These are phyloP conservation scores for Gaillardinia entomophila DNA, from an alignment of 805 yeast species.

Conservation along the genomic window DNA sequence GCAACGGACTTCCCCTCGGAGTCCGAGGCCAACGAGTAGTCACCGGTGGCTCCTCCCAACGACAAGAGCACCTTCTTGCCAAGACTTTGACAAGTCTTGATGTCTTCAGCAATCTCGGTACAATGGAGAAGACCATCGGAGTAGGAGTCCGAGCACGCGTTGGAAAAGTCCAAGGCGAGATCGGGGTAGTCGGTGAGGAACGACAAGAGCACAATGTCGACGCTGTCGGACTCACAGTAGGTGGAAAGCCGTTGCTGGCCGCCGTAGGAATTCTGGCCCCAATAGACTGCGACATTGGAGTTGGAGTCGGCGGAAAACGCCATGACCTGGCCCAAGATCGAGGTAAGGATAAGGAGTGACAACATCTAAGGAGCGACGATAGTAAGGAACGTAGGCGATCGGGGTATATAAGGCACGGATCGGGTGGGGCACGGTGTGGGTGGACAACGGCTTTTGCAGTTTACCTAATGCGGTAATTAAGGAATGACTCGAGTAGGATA, in stretches of 20 bases:
- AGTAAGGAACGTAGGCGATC: too few species aligned
- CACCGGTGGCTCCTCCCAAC: conserved; percentile 4
- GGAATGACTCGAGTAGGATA: too few species aligned
- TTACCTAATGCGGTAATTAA: too few species aligned
- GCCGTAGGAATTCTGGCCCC: conserved; percentile 12
- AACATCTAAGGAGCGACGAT: not conserved
- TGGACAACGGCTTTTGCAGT: too few species aligned
- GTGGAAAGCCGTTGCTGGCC: conserved; percentile 6
- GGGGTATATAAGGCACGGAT: too few species aligned
- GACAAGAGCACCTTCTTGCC: conserved; percentile 1
- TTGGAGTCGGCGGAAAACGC: not conserved
- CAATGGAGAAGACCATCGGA: not conserved
- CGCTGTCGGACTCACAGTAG: conserved; percentile 7
- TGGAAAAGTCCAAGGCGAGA: not conserved
- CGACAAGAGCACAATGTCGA: conserved; percentile 8
- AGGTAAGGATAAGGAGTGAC: not conserved
- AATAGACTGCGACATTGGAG: conserved; percentile 7
- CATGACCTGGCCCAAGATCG: not conserved
- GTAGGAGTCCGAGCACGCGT: not conserved
- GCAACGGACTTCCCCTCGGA: conserved; percentile 7
- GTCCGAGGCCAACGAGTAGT: conserved; percentile 5
- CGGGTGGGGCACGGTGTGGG: too few species aligned
- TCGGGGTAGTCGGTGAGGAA: conserved; percentile 8
- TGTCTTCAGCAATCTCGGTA: not conserved
- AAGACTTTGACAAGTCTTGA: not conserved